Evolutionary conservation across 2,329 filamentous ascomycete genomes (phyloP).

Genomic region (Pseudogymnoascus sp.): DNA sequence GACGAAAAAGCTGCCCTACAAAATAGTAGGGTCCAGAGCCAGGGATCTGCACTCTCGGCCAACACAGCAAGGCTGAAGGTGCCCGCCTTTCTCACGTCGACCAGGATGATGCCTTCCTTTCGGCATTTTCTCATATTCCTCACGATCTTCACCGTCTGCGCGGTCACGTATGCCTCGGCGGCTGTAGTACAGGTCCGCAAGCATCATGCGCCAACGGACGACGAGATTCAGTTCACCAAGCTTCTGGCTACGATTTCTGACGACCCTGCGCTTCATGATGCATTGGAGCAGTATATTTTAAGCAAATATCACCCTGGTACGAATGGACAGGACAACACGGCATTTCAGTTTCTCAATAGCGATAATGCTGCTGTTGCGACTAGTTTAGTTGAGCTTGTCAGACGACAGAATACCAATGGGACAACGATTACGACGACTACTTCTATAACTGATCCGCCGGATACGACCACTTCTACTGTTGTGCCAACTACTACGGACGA

Average conservation of each 20-base stretch:
- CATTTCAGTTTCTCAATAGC: not conserved
- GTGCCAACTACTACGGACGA: not conserved
- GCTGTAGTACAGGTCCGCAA: not conserved
- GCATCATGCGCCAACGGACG: not conserved
- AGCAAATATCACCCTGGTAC: not conserved
- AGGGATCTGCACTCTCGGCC: not conserved
- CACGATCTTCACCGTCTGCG: not conserved
- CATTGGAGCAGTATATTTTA: not conserved
- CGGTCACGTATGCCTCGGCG: not conserved
- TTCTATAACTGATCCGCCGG: not conserved
- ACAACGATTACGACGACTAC: not conserved
- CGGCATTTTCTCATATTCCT: not conserved
- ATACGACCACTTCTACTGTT: not conserved
- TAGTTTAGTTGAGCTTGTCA: not conserved
- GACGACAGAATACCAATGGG: not conserved
- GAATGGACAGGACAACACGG: not conserved
- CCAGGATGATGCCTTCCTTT: conserved; percentile 6
- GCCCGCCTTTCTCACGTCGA: not conserved
- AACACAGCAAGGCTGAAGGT: not conserved
- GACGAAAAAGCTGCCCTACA: not conserved
- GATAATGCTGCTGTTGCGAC: not conserved
- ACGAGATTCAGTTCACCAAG: conserved; percentile 1
- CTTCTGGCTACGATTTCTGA: not conserved
- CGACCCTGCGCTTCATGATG: not conserved
- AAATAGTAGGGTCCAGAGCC: not conserved